Evolutionary conservation across 1,284 basidiomycete species (phyloP).

Genomic region (Coriolopsis trogii): DNA sequence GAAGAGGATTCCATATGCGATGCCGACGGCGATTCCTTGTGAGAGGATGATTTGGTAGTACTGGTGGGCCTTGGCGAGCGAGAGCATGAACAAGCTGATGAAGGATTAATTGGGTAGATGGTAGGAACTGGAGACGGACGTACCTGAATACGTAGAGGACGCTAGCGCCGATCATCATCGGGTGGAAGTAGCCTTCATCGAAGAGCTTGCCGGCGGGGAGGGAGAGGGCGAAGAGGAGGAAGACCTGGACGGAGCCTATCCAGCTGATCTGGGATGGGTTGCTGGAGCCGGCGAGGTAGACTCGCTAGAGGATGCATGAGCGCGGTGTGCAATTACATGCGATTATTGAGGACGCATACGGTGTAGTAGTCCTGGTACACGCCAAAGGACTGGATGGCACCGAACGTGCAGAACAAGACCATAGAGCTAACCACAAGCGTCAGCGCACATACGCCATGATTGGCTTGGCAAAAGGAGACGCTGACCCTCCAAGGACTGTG

Average conservation of each 20-base stretch:
- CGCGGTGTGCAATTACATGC: background rate
- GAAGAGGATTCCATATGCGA: conserved; percentile 44
- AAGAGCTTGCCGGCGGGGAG: conserved; percentile 33
- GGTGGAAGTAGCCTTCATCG: conserved; percentile 29
- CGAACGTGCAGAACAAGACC: background rate
- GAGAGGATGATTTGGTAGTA: conserved; percentile 33
- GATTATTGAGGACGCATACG: background rate
- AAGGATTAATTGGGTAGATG: background rate
- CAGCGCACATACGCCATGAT: too few relatives aligned
- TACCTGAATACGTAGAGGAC: conserved; percentile 10
- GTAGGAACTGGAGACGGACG: background rate
- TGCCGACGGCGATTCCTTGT: conserved; percentile 44
- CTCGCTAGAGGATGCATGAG: background rate
- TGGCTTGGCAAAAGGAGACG: too few relatives aligned
- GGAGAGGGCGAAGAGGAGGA: conserved; percentile 34
- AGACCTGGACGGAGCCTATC: conserved; percentile 43
- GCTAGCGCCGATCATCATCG: background rate
- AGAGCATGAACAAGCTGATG: conserved; percentile 29
- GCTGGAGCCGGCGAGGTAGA: conserved; percentile 5
- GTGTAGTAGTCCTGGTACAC: background rate
- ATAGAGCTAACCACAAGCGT: background rate
- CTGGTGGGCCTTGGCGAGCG: conserved; percentile 21
- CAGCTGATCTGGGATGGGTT: conserved; percentile 43
- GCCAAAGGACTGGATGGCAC: background rate
- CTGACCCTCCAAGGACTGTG: background rate